Percentiles rank a stretch among this genome's conserved stretches.
These are phyloP conservation scores for Boletus eberwhitei DNA, from an alignment of 768 basidiomycete genomes.

Conservation along the genomic window DNA sequence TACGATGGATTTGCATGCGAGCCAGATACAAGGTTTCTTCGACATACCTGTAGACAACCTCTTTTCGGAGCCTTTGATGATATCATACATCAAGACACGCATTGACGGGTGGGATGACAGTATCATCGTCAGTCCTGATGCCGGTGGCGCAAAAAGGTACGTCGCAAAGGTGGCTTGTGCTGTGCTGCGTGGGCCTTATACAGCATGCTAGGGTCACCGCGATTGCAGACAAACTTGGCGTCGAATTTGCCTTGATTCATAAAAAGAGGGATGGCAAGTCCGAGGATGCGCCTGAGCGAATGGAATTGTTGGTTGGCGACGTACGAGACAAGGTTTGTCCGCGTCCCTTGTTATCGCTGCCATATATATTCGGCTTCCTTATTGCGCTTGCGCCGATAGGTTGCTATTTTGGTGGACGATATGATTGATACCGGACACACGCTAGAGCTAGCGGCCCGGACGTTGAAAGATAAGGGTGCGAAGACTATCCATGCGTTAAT, in stretches of 20 bases:
- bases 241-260: conserved; percentile 96
- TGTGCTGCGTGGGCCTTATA: conserved; percentile 1
- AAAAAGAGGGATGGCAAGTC: conserved; percentile 76
- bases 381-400: conserved; percentile 37
- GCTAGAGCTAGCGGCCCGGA: conserved; percentile 77
- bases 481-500: conserved; percentile 82
- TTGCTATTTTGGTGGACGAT: conserved; percentile 95
- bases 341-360: neutral
- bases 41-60: conserved; percentile 98
- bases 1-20: conserved; percentile 98
- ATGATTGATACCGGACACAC: conserved; percentile 97
- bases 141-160: conserved; percentile 97
- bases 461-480: conserved; percentile 89
- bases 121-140: conserved; percentile 95
- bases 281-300: conserved; percentile 65
- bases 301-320: conserved; percentile 94
- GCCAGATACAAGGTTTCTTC: conserved; percentile 98
- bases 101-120: conserved; percentile 83
- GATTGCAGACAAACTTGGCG: conserved; percentile 91
- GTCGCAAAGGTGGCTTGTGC: conserved; percentile 23
- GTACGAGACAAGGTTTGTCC: conserved; percentile 76
- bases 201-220: conserved; percentile 72
- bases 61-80: conserved; percentile 93
- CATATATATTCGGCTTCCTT: conserved; percentile 3
- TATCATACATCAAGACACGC: conserved; percentile 84